Percentiles rank a stretch among this genome's conserved stretches.
Evolutionary conservation across 192 early-diverging fungal species (phyloP).

Genomic region (Coemansia biformis): DNA sequence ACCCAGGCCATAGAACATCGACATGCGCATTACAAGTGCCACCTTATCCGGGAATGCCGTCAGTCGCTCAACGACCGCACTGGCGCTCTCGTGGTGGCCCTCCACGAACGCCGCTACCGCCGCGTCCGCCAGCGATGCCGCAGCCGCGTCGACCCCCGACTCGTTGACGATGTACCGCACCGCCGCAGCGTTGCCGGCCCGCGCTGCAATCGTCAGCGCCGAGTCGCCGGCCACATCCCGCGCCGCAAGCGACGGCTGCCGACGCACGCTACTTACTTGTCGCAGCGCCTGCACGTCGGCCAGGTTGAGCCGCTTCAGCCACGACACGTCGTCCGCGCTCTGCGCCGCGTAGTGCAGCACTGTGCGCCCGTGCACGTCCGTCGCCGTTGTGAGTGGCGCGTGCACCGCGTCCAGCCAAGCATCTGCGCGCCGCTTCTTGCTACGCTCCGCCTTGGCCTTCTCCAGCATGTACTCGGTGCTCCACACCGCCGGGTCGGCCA

Average conservation of each 20-base stretch:
- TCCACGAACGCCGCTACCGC: constrained; percentile 13
- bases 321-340: constrained; percentile 19
- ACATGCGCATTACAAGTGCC: constrained; percentile 22
- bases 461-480: constrained; percentile 38
- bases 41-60: constrained; percentile 22
- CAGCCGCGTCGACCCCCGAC: constrained; percentile 16
- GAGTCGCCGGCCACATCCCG: constrained; percentile 38
- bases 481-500: constrained; percentile 21
- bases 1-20: constrained; percentile 35
- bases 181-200: constrained; percentile 19
- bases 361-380: constrained; percentile 35
- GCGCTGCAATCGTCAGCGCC: constrained; percentile 42
- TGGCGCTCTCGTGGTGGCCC: constrained; percentile 14
- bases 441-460: constrained; percentile 23
- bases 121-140: constrained; percentile 29
- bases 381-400: constrained; percentile 8
- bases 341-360: constrained; percentile 43
- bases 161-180: constrained; percentile 44
- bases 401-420: constrained; percentile 41
- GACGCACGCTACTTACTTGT: constrained; percentile 2
- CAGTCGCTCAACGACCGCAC: constrained; percentile 13
- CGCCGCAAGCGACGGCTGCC: constrained; percentile 17
- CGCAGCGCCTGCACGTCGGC: constrained; percentile 27
- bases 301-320: constrained; percentile 33
- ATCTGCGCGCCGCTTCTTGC: constrained; percentile 15